Evolutionary conservation across 2,329 filamentous ascomycete species (phyloP).

Genomic region (Botrytis fragariae): DNA sequence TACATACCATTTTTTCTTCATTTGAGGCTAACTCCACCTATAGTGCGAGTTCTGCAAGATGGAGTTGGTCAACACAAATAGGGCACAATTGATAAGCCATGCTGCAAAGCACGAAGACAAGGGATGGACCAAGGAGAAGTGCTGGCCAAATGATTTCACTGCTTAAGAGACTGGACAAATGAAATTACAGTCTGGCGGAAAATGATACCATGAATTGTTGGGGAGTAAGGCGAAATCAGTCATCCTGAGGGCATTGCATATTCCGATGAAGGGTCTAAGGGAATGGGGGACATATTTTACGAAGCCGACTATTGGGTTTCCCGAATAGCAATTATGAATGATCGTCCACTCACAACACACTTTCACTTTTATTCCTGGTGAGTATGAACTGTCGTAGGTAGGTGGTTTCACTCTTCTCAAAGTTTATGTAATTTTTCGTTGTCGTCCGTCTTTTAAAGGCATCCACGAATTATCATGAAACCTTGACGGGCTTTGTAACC

Average conservation of each 20-base stretch:
- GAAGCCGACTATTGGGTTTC: background rate
- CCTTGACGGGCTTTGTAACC: background rate
- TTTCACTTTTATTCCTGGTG: background rate
- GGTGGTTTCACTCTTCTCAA: background rate
- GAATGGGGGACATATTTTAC: background rate
- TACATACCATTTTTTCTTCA: no score
- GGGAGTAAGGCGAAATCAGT: constrained; percentile 14
- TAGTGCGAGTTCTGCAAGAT: constrained; percentile 52
- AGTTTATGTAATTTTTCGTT: background rate
- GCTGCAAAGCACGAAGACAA: constrained; percentile 50
- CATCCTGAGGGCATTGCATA: constrained; percentile 12
- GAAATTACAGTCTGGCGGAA: background rate
- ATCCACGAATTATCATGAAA: background rate
- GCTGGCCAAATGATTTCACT: constrained; percentile 52
- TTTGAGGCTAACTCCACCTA: background rate
- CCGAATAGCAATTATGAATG: constrained; percentile 11
- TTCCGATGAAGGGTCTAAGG: constrained; percentile 11
- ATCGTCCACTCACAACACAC: background rate
- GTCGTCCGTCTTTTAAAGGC: no score
- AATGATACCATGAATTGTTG: constrained; percentile 17
- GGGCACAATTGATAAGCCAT: constrained; percentile 52
- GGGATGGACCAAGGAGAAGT: constrained; percentile 56
- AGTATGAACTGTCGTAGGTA: background rate
- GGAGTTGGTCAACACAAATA: constrained; percentile 52
- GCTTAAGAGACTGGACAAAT: constrained; percentile 1